Percentiles rank a stretch among this genome's conserved stretches.
phyloP scores from a whole-genome alignment of 257 asterid species.

The Eustoma russellianum region DNA sequence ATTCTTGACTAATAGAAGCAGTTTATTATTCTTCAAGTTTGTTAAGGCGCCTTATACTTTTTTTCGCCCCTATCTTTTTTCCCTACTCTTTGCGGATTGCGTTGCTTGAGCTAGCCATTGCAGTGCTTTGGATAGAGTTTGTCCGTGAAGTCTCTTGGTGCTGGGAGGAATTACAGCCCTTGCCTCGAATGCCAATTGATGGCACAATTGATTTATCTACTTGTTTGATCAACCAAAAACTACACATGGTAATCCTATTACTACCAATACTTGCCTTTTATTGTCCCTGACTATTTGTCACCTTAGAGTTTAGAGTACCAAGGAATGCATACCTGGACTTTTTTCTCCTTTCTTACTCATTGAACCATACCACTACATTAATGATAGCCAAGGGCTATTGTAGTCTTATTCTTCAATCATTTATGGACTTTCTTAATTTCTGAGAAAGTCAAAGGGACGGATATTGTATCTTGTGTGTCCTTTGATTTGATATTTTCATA shows the following conservation, averaged over 20 bases:
- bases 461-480: no score
- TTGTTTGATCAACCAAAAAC: slow-evolving; percentile 79
- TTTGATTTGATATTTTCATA: no score
- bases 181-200: slow-evolving; percentile 62
- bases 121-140: slow-evolving; percentile 93
- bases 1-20: slow-evolving; percentile 5
- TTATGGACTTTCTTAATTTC: no score
- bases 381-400: no score
- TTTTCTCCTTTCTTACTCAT: no score
- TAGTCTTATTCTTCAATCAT: no score
- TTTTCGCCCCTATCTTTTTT: slow-evolving; percentile 2
- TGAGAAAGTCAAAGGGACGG: no score
- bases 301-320: no score
- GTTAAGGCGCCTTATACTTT: background rate
- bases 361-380: no score
- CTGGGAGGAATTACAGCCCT: slow-evolving; percentile 91
- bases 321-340: no score
- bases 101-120: slow-evolving; percentile 49
- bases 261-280: no score
- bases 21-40: background rate
- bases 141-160: slow-evolving; percentile 89
- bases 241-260: slow-evolving; percentile 62
- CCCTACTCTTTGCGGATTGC: slow-evolving; percentile 4
- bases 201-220: slow-evolving; percentile 72
- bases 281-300: no score